Conservation (phyloP, 2,329 filamentous ascomycete genomes). For the Cladosporium halotolerans region DNA sequence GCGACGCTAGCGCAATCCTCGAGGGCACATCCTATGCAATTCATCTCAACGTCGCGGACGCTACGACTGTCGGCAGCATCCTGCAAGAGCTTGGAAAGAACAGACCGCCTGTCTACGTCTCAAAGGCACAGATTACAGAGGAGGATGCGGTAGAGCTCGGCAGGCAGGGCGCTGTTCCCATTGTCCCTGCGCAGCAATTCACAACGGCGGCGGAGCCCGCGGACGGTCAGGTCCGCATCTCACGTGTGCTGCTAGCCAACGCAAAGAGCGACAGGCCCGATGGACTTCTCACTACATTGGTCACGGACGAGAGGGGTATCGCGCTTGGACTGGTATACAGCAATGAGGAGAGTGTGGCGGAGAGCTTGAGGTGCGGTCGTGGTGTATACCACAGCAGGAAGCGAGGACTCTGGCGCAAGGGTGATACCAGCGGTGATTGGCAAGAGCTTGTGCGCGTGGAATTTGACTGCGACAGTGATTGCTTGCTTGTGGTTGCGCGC, state of each 20-base stretch:
- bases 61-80: constrained; percentile 40
- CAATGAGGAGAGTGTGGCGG: constrained; percentile 80
- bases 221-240: constrained; percentile 56
- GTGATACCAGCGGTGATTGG: constrained; percentile 85
- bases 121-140: constrained; percentile 37
- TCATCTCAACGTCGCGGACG: constrained; percentile 34
- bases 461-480: constrained; percentile 90
- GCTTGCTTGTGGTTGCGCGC: constrained; percentile 79
- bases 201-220: constrained; percentile 60
- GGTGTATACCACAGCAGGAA: constrained; percentile 97
- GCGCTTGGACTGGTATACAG: constrained; percentile 91
- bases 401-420: constrained; percentile 93
- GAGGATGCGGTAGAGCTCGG: constrained; percentile 37
- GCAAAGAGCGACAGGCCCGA: constrained; percentile 79
- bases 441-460: constrained; percentile 81
- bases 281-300: constrained; percentile 79
- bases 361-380: constrained; percentile 71
- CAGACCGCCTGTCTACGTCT: constrained; percentile 46
- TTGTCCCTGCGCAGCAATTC: constrained; percentile 65
- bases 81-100: constrained; percentile 45
- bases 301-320: constrained; percentile 79
- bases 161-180: constrained; percentile 53
- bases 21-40: constrained; percentile 41
- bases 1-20: constrained; percentile 40
- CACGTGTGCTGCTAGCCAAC: constrained; percentile 64